Evolutionary conservation across 1,284 basidiomycete genomes (phyloP).

Genomic region (Cronartium quercuum): DNA sequence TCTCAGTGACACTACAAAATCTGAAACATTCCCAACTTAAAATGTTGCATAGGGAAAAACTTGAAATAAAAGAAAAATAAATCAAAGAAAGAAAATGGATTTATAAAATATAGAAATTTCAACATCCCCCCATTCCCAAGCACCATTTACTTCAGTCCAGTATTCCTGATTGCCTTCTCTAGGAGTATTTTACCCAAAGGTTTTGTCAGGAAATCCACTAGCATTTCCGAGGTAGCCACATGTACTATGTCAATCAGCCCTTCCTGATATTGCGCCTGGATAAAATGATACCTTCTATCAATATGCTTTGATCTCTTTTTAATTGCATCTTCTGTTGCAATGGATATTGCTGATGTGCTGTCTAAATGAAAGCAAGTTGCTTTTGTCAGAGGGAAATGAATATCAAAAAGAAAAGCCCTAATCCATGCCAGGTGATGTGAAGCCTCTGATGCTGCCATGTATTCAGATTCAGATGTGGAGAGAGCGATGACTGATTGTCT

Average conservation of each 20-base stretch:
- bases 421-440: slow-evolving; percentile 52
- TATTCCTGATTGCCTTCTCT: background rate
- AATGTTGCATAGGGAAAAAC: too few species aligned
- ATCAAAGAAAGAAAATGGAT: too few species aligned
- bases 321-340: background rate
- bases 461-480: slow-evolving; percentile 53
- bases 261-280: background rate
- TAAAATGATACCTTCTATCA: background rate
- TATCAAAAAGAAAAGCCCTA: background rate
- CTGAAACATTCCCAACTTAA: too few species aligned
- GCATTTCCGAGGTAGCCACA: background rate
- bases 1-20: too few species aligned
- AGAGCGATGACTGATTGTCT: slow-evolving; percentile 50
- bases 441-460: slow-evolving; percentile 55
- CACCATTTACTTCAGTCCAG: background rate
- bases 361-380: background rate
- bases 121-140: background rate
- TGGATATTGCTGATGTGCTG: background rate
- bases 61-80: too few species aligned
- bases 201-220: background rate
- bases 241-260: background rate
- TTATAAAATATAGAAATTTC: too few species aligned
- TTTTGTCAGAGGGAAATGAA: background rate
- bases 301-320: background rate
- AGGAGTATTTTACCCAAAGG: background rate